Evolutionary conservation across 2,329 filamentous ascomycete genomes (phyloP).

Genomic region (Anisogramma anomala): DNA sequence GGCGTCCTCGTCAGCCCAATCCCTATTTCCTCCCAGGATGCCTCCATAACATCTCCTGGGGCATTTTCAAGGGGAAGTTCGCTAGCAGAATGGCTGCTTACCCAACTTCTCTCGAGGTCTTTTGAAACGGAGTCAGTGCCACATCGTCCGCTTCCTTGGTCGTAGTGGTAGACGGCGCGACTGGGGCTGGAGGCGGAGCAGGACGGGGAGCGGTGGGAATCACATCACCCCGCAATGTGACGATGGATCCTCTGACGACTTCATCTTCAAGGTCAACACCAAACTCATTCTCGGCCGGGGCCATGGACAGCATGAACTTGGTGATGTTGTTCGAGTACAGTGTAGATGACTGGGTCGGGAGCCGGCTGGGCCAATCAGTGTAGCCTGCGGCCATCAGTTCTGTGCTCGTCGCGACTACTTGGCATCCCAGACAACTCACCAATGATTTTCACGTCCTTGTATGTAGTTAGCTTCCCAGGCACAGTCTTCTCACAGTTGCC

Average conservation of each 20-base stretch:
- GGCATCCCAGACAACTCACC: constrained; percentile 35
- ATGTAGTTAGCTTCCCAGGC: constrained; percentile 55
- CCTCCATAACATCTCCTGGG: too few relatives aligned
- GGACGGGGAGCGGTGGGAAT: constrained; percentile 65
- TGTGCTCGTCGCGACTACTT: background rate
- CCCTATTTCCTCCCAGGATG: too few relatives aligned
- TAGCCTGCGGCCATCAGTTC: constrained; percentile 42
- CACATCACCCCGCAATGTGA: constrained; percentile 66
- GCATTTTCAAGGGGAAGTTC: too few relatives aligned
- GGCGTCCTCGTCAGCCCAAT: too few relatives aligned
- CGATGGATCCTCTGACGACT: constrained; percentile 74
- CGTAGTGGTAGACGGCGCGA: constrained; percentile 39
- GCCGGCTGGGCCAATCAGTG: constrained; percentile 73
- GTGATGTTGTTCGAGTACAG: constrained; percentile 91
- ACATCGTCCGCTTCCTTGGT: constrained; percentile 46
- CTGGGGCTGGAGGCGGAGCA: constrained; percentile 43
- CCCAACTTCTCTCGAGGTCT: constrained; percentile 68
- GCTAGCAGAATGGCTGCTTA: too few relatives aligned
- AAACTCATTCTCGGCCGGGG: constrained; percentile 65
- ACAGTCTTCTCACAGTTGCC: constrained; percentile 79
- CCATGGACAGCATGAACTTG: constrained; percentile 74
- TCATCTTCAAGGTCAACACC: constrained; percentile 73
- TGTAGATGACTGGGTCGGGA: constrained; percentile 81
- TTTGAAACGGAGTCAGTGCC: constrained; percentile 71
- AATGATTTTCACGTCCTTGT: constrained; percentile 74